Evolutionary conservation across 257 asterid species (phyloP).

Genomic region (Marsdenia floribunda): DNA sequence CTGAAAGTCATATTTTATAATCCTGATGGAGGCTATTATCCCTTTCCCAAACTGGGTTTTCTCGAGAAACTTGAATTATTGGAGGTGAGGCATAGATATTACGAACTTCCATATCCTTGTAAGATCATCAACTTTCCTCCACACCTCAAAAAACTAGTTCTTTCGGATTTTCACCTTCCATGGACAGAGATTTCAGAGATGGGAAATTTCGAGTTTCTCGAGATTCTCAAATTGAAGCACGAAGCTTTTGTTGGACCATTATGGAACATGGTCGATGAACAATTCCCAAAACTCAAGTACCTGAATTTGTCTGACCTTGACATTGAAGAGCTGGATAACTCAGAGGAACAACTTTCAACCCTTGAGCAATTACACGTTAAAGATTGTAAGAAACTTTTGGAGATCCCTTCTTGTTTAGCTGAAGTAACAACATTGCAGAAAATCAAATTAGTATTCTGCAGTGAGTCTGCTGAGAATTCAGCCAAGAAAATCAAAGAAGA

Average conservation of each 20-base stretch:
- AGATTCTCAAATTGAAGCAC: not conserved
- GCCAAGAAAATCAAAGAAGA: not conserved
- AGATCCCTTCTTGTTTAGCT: not conserved
- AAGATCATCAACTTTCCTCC: not conserved
- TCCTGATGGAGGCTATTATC: not conserved
- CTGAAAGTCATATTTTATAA: not conserved
- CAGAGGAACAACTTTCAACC: not conserved
- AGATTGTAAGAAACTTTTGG: not conserved
- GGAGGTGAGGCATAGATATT: not conserved
- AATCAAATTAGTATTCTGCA: not conserved
- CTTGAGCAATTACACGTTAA: not conserved
- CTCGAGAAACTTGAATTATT: conserved; percentile 6
- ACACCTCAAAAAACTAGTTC: not conserved
- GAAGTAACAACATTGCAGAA: not conserved
- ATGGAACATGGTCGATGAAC: conserved; percentile 2
- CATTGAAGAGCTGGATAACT: not conserved
- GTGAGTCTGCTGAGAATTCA: not conserved
- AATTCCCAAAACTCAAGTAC: conserved; percentile 7
- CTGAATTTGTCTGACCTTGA: not conserved
- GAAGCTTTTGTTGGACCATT: not conserved
- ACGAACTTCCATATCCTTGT: not conserved
- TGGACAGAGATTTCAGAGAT: conserved; percentile 3
- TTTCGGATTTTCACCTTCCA: not conserved
- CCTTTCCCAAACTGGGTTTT: conserved; percentile 5
- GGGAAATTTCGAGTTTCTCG: not conserved